Percentiles rank a stretch among this genome's conserved stretches.
Evolutionary conservation across 148 eudicot genomes (phyloP).

Genomic region (Rhododendron molle): DNA sequence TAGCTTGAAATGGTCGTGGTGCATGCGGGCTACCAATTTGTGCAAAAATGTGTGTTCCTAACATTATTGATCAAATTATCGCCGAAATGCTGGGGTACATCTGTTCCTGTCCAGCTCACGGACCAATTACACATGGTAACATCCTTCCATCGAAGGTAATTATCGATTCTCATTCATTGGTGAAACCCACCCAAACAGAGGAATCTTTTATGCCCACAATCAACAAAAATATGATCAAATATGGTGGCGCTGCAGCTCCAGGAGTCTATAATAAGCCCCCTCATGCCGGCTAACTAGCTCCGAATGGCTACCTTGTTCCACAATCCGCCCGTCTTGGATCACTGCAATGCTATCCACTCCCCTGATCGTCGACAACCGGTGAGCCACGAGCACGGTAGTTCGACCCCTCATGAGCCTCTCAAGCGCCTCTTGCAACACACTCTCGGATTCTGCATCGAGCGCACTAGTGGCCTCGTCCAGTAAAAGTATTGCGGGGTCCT

Average conservation of each 20-base stretch:
- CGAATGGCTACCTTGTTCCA: conserved; percentile 85
- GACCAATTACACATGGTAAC: no score
- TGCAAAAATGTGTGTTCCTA: no score
- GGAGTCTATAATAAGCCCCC: conserved; percentile 83
- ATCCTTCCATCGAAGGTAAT: no score
- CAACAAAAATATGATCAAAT: conserved; percentile 27
- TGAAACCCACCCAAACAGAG: no score
- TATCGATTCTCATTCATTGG: no score
- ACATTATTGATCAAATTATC: no score
- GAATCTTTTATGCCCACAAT: no score
- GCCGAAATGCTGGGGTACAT: no score
- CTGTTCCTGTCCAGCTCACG: no score
- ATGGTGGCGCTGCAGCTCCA: conserved; percentile 73
- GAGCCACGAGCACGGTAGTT: conserved; percentile 81
- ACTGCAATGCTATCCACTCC: conserved; percentile 83
- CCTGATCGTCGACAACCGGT: conserved; percentile 76
- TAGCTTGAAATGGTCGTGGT: no score
- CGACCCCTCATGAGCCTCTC: conserved; percentile 93
- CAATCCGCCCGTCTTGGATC: conserved; percentile 85
- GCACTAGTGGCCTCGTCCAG: conserved; percentile 98
- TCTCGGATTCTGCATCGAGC: conserved; percentile 88
- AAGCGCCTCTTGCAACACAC: conserved; percentile 84
- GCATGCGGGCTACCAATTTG: no score
- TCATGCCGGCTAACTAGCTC: conserved; percentile 73
- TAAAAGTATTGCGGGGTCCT: conserved; percentile 76